Evolutionary conservation across 495 filamentous ascomycete genomes (phyloP).

Genomic region (Tetracladium marchalianum): DNA sequence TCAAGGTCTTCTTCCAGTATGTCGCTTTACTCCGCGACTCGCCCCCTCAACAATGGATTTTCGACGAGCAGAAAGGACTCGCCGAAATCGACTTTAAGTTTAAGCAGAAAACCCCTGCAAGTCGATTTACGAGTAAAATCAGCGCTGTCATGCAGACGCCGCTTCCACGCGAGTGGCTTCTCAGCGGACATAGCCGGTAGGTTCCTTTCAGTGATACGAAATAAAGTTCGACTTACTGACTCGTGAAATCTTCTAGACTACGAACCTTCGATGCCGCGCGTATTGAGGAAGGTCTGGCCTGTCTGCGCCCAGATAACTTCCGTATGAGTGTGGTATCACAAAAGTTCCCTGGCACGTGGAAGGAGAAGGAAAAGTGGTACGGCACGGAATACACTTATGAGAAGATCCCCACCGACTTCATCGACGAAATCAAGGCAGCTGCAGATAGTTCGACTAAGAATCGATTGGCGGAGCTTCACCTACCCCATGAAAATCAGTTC

Average conservation of each 20-base stretch:
- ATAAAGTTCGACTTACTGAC: constrained; percentile 5
- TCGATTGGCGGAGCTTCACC: constrained; percentile 62
- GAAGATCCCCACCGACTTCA: constrained; percentile 68
- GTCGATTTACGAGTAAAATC: constrained; percentile 73
- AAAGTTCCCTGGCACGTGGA: constrained; percentile 74
- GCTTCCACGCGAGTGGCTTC: constrained; percentile 71
- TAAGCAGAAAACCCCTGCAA: constrained; percentile 84
- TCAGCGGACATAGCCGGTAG: constrained; percentile 55
- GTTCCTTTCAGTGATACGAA: constrained; percentile 16
- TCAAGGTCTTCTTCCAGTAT: constrained; percentile 89
- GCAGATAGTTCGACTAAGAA: constrained; percentile 42
- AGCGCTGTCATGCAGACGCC: constrained; percentile 85
- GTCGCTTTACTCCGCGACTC: constrained; percentile 75
- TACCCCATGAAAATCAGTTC: constrained; percentile 92
- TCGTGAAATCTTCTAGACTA: constrained; percentile 25
- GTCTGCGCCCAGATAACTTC: constrained; percentile 84
- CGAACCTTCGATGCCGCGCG: constrained; percentile 66
- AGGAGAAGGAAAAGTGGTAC: constrained; percentile 93
- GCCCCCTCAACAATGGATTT: constrained; percentile 84
- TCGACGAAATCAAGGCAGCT: constrained; percentile 57
- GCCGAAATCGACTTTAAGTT: constrained; percentile 91
- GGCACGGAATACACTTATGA: constrained; percentile 87
- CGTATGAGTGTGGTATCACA: constrained; percentile 71
- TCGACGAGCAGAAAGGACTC: constrained; percentile 81
- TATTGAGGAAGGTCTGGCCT: constrained; percentile 66